Evolutionary conservation across 352 stramenopile species (phyloP).

Genomic region (Globisporangium rhizosaccharum): DNA sequence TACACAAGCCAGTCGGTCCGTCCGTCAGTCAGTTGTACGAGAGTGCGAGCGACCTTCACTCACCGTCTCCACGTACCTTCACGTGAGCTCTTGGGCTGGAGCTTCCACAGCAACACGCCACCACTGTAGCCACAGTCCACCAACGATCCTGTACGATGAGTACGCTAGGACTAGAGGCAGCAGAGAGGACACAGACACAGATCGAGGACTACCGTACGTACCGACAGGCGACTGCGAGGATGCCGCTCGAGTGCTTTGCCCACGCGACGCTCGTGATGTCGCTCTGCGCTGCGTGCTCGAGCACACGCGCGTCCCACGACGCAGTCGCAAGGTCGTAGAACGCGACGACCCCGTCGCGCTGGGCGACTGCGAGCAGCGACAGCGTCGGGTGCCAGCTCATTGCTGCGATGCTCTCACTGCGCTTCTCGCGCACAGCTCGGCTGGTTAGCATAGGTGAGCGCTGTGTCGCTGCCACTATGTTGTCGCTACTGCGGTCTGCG

Average conservation of each 20-base stretch:
- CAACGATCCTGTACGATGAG: neutral
- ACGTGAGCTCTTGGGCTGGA: slow-evolving; percentile 30
- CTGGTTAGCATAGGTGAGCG: slow-evolving; percentile 2
- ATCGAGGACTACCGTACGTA: slow-evolving; percentile 6
- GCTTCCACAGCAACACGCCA: slow-evolving; percentile 68
- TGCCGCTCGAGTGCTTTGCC: slow-evolving; percentile 52
- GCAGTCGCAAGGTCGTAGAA: slow-evolving; percentile 53
- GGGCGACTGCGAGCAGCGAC: slow-evolving; percentile 60
- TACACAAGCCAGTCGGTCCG: neutral
- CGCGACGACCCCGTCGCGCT: slow-evolving; percentile 59
- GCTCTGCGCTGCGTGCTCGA: slow-evolving; percentile 54
- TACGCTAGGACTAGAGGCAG: no score
- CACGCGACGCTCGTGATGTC: slow-evolving; percentile 57
- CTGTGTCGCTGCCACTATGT: neutral
- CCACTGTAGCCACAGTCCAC: slow-evolving; percentile 17
- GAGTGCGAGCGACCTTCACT: neutral
- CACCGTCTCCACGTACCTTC: slow-evolving; percentile 15
- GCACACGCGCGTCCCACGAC: slow-evolving; percentile 52
- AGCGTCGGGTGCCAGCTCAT: slow-evolving; percentile 57
- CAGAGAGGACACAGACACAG: neutral
- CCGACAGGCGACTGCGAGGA: slow-evolving; percentile 61
- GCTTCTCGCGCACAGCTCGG: slow-evolving; percentile 7
- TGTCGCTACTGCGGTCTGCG: slow-evolving; percentile 11
- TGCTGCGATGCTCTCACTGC: slow-evolving; percentile 43
- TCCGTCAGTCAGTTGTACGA: neutral